Evolutionary conservation across 2,329 filamentous ascomycete species (phyloP).

Genomic region (Hypoxylon sp.): DNA sequence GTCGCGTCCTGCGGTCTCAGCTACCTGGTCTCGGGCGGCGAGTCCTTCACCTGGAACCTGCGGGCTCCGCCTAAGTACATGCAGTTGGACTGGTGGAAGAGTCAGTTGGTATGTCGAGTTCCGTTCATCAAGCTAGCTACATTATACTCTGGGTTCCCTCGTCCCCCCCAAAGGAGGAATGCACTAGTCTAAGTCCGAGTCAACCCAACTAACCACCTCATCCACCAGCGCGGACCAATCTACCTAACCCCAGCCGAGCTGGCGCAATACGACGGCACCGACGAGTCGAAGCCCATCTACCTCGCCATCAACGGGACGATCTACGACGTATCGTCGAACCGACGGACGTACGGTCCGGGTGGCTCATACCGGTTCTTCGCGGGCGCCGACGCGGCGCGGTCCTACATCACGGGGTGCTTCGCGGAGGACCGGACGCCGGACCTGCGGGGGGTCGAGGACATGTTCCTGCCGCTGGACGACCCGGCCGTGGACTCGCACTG

Average conservation of each 20-base stretch:
- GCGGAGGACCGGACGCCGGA: constrained; percentile 86
- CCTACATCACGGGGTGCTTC: constrained; percentile 95
- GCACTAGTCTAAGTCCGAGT: background rate
- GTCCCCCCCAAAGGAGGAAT: background rate
- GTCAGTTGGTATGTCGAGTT: constrained; percentile 69
- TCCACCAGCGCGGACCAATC: constrained; percentile 70
- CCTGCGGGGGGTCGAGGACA: constrained; percentile 87
- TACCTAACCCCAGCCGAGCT: constrained; percentile 84
- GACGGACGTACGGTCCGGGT: constrained; percentile 82
- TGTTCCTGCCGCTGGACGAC: constrained; percentile 80
- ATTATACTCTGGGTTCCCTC: background rate
- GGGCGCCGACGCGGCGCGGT: constrained; percentile 87
- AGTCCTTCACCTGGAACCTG: constrained; percentile 78
- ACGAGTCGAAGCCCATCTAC: constrained; percentile 84
- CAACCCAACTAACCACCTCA: background rate
- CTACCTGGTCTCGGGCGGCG: constrained; percentile 81
- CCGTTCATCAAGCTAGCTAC: background rate
- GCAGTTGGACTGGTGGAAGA: constrained; percentile 70
- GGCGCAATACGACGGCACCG: constrained; percentile 80
- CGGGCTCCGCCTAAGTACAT: constrained; percentile 73
- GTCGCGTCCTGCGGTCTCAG: constrained; percentile 78
- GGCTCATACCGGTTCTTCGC: constrained; percentile 91
- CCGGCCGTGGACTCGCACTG: constrained; percentile 73
- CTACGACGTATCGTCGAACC: constrained; percentile 83
- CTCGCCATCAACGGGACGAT: constrained; percentile 90